These are phyloP conservation scores for Rhodotorula sphaerocarpa DNA, from an alignment of 768 basidiomycete genomes.

Conservation along the genomic window DNA sequence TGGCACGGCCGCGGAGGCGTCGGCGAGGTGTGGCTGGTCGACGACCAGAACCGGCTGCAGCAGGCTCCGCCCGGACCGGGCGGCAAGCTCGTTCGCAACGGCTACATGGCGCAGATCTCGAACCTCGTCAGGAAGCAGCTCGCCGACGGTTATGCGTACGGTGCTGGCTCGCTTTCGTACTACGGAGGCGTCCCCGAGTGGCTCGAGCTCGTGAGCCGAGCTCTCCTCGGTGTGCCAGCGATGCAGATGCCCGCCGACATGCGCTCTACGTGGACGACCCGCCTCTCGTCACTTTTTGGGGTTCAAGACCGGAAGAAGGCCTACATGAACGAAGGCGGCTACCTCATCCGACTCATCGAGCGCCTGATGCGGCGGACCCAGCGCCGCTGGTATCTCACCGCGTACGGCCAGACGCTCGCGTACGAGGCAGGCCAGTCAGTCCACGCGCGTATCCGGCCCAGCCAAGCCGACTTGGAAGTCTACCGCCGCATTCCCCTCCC, in stretches of 20 bases:
- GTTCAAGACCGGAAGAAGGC: slow-evolving; percentile 34
- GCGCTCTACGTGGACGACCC: slow-evolving; percentile 2
- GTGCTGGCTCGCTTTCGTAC: slow-evolving; percentile 40
- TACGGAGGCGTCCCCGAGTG: slow-evolving; percentile 44
- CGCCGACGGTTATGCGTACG: slow-evolving; percentile 37
- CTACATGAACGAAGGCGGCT: slow-evolving; percentile 46
- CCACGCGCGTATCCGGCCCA: slow-evolving; percentile 5
- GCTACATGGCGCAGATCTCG: slow-evolving; percentile 33
- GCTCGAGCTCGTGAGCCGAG: slow-evolving; percentile 40
- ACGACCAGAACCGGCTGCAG: slow-evolving; percentile 2
- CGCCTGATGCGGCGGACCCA: slow-evolving; percentile 48
- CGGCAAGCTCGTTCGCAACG: not conserved
- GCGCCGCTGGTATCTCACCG: slow-evolving; percentile 47
- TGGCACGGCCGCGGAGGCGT: slow-evolving; percentile 48
- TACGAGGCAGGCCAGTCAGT: no score
- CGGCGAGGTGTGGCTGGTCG: slow-evolving; percentile 29
- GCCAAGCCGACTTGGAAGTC: not conserved
- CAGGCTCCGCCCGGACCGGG: not conserved
- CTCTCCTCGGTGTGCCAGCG: slow-evolving; percentile 36
- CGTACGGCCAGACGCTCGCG: slow-evolving; percentile 41
- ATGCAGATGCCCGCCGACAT: not conserved
- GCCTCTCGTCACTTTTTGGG: slow-evolving; percentile 29
- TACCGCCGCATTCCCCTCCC: slow-evolving; percentile 29
- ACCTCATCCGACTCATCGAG: slow-evolving; percentile 49
- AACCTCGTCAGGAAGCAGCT: slow-evolving; percentile 33